Percentiles rank a stretch among this genome's conserved stretches.
Evolutionary conservation across 129 eudicot genomes (phyloP).

Genomic region (Glebionis coronaria): DNA sequence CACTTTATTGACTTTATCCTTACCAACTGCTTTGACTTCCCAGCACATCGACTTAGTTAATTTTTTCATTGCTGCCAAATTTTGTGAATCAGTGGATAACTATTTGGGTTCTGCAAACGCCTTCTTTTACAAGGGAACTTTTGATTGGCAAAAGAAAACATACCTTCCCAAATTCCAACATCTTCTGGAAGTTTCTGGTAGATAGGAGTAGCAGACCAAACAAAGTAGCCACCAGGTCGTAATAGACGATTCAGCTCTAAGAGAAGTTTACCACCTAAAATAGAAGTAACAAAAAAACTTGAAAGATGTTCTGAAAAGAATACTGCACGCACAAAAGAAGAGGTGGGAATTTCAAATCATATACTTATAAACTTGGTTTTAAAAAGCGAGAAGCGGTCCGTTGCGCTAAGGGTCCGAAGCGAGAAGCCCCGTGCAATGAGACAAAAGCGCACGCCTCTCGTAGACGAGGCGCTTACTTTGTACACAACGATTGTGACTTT

Average conservation of each 20-base stretch:
- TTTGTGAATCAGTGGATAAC: neutral
- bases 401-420: no score
- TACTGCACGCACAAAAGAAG: neutral
- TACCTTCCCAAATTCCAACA: slow-evolving; percentile 88
- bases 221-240: slow-evolving; percentile 93
- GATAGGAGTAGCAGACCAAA: slow-evolving; percentile 95
- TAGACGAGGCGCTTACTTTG: no score
- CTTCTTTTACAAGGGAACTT: neutral
- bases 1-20: slow-evolving; percentile 70
- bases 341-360: neutral
- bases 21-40: slow-evolving; percentile 57
- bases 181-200: slow-evolving; percentile 78
- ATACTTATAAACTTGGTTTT: neutral
- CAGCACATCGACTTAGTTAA: slow-evolving; percentile 79
- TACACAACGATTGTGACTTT: no score
- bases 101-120: slow-evolving; percentile 7
- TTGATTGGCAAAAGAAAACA: neutral
- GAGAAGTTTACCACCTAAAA: slow-evolving; percentile 84
- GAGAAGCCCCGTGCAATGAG: no score
- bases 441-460: no score
- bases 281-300: slow-evolving; percentile 9
- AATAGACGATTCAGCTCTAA: slow-evolving; percentile 81
- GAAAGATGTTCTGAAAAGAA: neutral
- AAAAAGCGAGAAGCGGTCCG: no score
- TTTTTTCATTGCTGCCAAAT: slow-evolving; percentile 66